Conservation (phyloP, 352 stramenopile genomes). For the Saprolegnia diclina region DNA sequence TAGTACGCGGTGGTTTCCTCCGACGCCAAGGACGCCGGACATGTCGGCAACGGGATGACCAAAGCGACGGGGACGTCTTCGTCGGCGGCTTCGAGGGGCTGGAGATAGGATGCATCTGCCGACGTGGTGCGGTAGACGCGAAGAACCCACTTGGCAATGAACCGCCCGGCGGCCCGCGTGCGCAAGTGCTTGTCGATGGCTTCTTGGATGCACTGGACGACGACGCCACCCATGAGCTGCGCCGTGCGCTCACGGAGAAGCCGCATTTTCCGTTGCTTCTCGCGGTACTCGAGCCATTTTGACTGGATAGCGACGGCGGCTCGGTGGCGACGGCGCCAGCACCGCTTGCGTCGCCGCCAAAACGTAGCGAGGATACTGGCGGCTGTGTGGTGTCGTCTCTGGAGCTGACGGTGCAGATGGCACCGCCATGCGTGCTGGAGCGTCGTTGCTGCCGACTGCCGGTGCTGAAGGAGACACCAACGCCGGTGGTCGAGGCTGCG, state of each 20-base stretch:
- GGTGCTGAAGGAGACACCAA: conserved; percentile 6
- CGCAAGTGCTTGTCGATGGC: neutral
- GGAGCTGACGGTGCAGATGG: neutral
- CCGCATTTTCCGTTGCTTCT: neutral
- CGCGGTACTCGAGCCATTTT: neutral
- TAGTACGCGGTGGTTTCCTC: neutral
- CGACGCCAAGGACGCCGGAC: neutral
- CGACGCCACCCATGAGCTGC: neutral
- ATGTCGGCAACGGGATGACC: no score
- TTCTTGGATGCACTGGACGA: neutral
- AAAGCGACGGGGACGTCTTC: no score
- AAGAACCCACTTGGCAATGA: neutral
- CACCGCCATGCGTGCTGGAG: neutral
- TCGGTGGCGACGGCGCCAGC: neutral
- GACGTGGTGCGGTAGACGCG: neutral
- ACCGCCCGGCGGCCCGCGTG: no score
- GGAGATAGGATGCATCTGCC: neutral
- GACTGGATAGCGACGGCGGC: neutral
- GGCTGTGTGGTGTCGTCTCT: neutral
- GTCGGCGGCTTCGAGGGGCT: neutral
- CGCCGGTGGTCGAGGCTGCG: neutral
- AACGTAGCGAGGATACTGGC: neutral
- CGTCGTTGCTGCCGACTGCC: neutral
- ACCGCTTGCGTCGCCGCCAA: neutral
- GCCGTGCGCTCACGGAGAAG: neutral